phyloP scores from a whole-genome alignment of 176 grass and related monocot genomes.

The Ensete glaucum region DNA sequence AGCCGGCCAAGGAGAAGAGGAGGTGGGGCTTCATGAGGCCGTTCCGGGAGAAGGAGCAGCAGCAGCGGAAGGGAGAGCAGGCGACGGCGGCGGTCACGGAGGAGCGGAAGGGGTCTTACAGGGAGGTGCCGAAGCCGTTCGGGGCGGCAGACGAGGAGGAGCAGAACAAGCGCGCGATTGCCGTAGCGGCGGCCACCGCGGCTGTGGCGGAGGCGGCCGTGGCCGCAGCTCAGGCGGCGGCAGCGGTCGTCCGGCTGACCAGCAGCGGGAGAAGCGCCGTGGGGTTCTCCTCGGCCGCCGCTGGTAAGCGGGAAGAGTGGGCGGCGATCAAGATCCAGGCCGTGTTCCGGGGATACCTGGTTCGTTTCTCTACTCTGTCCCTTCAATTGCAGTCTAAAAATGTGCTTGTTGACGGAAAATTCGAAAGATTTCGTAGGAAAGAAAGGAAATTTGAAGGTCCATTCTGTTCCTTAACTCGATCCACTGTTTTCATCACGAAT shows the following conservation, averaged over 20 bases:
- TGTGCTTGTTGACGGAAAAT: too few relatives aligned
- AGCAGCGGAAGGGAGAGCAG: constrained; percentile 6
- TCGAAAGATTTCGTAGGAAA: not conserved
- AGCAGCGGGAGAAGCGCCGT: constrained; percentile 47
- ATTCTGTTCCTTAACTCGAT: too few relatives aligned
- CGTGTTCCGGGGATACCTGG: constrained; percentile 82
- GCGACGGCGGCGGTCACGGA: not conserved
- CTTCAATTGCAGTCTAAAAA: constrained; percentile 2
- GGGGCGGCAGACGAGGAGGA: not conserved
- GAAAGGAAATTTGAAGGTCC: not conserved
- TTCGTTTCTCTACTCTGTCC: constrained; percentile 6
- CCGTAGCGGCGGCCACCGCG: constrained; percentile 8
- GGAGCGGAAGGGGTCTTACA: constrained; percentile 25
- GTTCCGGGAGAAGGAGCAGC: constrained; percentile 48
- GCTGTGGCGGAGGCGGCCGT: constrained; percentile 72
- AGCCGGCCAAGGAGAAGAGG: constrained; percentile 35
- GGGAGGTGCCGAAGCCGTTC: constrained; percentile 20
- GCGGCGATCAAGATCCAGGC: constrained; percentile 83
- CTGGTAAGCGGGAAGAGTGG: constrained; percentile 38
- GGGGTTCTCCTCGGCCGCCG: not conserved
- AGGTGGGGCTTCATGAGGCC: constrained; percentile 55
- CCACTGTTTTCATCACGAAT: not conserved
- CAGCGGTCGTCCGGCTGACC: constrained; percentile 65
- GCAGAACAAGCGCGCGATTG: constrained; percentile 10
- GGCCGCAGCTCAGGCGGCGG: constrained; percentile 74